Percentiles rank a stretch among this genome's conserved stretches.
Evolutionary conservation across 805 yeast species (phyloP).

Genomic region (Clavispora asparagi): DNA sequence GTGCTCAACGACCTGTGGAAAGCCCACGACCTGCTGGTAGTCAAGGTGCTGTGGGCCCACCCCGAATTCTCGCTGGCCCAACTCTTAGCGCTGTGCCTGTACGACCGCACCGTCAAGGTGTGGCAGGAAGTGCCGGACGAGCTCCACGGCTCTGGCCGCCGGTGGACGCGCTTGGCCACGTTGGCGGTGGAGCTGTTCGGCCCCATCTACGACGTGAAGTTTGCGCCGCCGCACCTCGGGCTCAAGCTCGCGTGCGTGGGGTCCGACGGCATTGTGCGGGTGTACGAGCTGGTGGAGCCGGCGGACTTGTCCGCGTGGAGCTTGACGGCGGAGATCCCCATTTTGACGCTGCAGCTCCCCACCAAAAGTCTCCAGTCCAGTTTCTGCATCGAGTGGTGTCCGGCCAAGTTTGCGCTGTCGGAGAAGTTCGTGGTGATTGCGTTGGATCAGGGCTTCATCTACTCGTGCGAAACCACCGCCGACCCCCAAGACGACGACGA

Average conservation of each 20-base stretch:
- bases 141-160: slow-evolving; percentile 66
- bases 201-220: slow-evolving; percentile 82
- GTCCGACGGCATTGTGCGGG: slow-evolving; percentile 77
- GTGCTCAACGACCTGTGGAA: slow-evolving; percentile 83
- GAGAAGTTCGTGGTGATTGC: slow-evolving; percentile 84
- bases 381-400: slow-evolving; percentile 87
- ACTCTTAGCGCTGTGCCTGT: slow-evolving; percentile 80
- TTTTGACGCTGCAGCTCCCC: slow-evolving; percentile 59
- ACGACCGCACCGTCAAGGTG: slow-evolving; percentile 80
- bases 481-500: slow-evolving; percentile 2
- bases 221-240: slow-evolving; percentile 83
- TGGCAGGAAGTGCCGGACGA: slow-evolving; percentile 91
- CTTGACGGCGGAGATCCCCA: slow-evolving; percentile 62
- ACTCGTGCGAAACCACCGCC: slow-evolving; percentile 23
- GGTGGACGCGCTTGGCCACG: slow-evolving; percentile 76
- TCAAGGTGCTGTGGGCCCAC: slow-evolving; percentile 84
- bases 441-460: slow-evolving; percentile 81
- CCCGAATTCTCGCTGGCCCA: slow-evolving; percentile 81
- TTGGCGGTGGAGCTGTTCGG: slow-evolving; percentile 78
- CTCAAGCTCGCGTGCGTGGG: slow-evolving; percentile 82
- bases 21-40: slow-evolving; percentile 88
- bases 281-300: slow-evolving; percentile 87
- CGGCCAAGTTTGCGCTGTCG: slow-evolving; percentile 63
- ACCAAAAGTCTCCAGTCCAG: slow-evolving; percentile 80
- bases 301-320: slow-evolving; percentile 84